Evolutionary conservation across 441 rosid species (phyloP).

Genomic region (Adansonia grandidieri): DNA sequence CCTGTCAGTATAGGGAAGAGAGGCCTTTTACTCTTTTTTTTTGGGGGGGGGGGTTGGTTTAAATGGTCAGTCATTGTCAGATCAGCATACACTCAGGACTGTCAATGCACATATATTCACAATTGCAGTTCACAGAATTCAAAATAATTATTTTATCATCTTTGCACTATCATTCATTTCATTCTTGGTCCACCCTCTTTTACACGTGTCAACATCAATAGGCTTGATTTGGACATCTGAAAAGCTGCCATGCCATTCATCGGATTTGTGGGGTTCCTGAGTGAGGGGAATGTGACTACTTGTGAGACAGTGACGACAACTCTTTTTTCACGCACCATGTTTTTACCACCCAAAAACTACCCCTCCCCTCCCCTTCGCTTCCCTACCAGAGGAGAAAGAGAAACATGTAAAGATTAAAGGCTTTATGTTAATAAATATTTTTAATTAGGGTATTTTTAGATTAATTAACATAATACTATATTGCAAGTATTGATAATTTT

Average conservation of each 20-base stretch:
- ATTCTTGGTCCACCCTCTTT: slow-evolving; percentile 25
- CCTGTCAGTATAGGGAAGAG: too few relatives aligned
- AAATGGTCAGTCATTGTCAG: too few relatives aligned
- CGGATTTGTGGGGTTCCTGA: slow-evolving; percentile 29
- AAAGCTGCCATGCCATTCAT: slow-evolving; percentile 32
- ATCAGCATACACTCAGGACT: neutral
- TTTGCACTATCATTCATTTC: slow-evolving; percentile 52
- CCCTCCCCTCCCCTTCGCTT: too few relatives aligned
- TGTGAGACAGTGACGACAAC: slow-evolving; percentile 15
- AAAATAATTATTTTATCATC: slow-evolving; percentile 53
- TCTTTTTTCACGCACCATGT: slow-evolving; percentile 24
- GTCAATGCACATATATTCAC: slow-evolving; percentile 14
- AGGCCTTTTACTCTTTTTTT: too few relatives aligned
- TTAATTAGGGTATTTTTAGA: too few relatives aligned
- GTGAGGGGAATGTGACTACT: neutral
- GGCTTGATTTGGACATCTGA: slow-evolving; percentile 24
- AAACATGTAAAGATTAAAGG: too few relatives aligned
- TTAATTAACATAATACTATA: too few relatives aligned
- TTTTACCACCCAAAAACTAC: slow-evolving; percentile 23
- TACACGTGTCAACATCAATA: slow-evolving; percentile 41
- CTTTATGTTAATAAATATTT: too few relatives aligned
- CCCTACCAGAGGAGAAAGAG: neutral
- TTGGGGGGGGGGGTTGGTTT: too few relatives aligned
- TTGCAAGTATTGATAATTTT: too few relatives aligned
- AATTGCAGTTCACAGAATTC: slow-evolving; percentile 36